A percentile compares a stretch with the other conserved stretches of the same genome.
phyloP scores from a whole-genome alignment of 1,284 basidiomycete genomes.

The Irpex sp. region DNA sequence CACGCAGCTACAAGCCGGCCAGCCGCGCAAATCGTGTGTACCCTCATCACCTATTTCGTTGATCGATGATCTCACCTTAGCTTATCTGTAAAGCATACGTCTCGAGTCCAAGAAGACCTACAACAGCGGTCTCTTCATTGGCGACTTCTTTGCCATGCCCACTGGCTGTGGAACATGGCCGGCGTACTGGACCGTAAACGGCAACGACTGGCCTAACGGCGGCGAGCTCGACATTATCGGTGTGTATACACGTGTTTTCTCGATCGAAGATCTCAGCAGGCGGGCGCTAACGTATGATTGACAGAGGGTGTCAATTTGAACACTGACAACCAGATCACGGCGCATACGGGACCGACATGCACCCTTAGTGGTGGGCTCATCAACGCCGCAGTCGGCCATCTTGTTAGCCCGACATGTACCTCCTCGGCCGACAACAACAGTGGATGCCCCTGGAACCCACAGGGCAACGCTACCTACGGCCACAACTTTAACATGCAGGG shows the following conservation, averaged over 20 bases:
- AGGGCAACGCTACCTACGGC: slow-evolving; percentile 55
- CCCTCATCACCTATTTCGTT: neutral
- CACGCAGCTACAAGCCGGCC: slow-evolving; percentile 42
- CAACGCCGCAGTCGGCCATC: slow-evolving; percentile 26
- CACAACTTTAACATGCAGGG: slow-evolving; percentile 57
- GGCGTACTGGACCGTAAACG: slow-evolving; percentile 55
- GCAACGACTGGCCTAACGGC: slow-evolving; percentile 59
- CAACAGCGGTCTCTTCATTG: slow-evolving; percentile 67
- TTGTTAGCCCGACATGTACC: slow-evolving; percentile 41
- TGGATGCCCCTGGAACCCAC: slow-evolving; percentile 64
- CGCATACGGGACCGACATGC: slow-evolving; percentile 58
- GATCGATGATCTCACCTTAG: neutral
- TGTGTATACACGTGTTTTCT: slow-evolving; percentile 10
- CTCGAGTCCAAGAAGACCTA: slow-evolving; percentile 65
- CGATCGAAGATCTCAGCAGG: neutral
- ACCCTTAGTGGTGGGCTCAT: slow-evolving; percentile 30
- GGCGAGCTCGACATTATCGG: slow-evolving; percentile 39
- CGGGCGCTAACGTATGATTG: neutral
- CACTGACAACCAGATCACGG: slow-evolving; percentile 60
- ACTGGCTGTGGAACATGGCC: slow-evolving; percentile 81
- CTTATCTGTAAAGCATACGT: slow-evolving; percentile 46
- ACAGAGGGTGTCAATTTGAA: slow-evolving; percentile 57
- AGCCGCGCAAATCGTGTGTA: slow-evolving; percentile 60
- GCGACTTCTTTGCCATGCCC: slow-evolving; percentile 75
- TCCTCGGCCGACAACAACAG: slow-evolving; percentile 45